A percentile compares a stretch with the other conserved stretches of the same genome.
Evolutionary conservation across 2,329 filamentous ascomycete genomes (phyloP).

Genomic region (Zalaria sp.): DNA sequence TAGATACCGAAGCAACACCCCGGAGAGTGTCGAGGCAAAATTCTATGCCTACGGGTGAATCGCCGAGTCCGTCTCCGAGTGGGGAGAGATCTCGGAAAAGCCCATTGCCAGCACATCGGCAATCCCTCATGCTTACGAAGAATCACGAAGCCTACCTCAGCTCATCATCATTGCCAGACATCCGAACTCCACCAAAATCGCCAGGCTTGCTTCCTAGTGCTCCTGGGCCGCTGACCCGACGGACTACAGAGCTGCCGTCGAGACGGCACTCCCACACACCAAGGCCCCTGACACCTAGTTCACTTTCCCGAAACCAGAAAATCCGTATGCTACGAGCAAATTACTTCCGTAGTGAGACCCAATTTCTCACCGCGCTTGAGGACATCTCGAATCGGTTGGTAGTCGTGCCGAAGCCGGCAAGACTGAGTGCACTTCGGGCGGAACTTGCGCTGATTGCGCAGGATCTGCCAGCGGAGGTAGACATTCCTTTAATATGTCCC

Average conservation of each 20-base stretch:
- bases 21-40: background rate
- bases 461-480: constrained; percentile 69
- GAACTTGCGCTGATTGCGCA: constrained; percentile 70
- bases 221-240: constrained; percentile 9
- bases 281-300: constrained; percentile 42
- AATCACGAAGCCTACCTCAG: constrained; percentile 15
- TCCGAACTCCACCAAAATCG: constrained; percentile 6
- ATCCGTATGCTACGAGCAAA: constrained; percentile 62
- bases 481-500: constrained; percentile 70
- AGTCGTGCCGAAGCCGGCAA: constrained; percentile 65
- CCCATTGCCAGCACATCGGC: constrained; percentile 19
- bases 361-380: constrained; percentile 67
- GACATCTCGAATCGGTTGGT: constrained; percentile 77
- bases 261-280: constrained; percentile 45
- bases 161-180: constrained; percentile 19
- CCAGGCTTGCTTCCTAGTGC: background rate
- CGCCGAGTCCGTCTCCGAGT: no score
- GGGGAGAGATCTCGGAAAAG: background rate
- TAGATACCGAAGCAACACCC: background rate
- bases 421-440: constrained; percentile 66
- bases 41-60: background rate
- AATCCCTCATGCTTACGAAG: constrained; percentile 18
- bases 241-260: constrained; percentile 18
- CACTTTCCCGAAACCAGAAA: constrained; percentile 52
- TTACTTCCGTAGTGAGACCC: constrained; percentile 70